Base-by-base conservation (phyloP, 2,329 filamentous ascomycete species). In the Microdochium trichocladiopsis region DNA sequence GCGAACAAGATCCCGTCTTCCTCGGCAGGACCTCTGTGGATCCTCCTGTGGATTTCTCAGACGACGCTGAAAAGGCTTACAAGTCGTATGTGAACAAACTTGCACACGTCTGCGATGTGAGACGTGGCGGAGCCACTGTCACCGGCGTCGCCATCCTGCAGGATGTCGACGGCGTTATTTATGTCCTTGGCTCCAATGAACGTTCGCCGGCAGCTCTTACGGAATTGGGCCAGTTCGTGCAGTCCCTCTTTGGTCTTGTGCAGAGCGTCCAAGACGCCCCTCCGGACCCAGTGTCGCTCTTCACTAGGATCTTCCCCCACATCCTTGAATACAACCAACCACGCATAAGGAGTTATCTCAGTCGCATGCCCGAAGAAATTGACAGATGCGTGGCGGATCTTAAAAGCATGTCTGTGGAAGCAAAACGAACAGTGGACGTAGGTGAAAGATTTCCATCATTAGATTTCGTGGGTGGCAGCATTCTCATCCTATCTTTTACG, bases 171-270 rank as follows among this genome's bases (percentile, higher is more conserved):
- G 53, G 50, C 9, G 53, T 66, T n/a, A 51, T 57, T 1, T 70
- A 69, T 25, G 51, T 61, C 5, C 59, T 70, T 52, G 65, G 58
- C 0, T 69, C 62, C 2, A 70, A 70, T 37, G 53, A 60, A 22
- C 50, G 58, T 6, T 54, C 25, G 5, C 2, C 2, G 0, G 2
- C 23, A 0, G 49, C 48, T 2, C 49, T 63, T 37, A 16, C 33
- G 33, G 33, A 37, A 8, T 16, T 37, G 33, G 33, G 6, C 14
- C 33, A 37, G 33, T 37, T 37, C 33, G 33, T 37, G 33, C 6
- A 37, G 6, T 37, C 33, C 6, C 33, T 37, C 33, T 37, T 37
- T 37, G 33, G 14, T 37, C 33, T 37, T 37, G 33, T 16, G 33
- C 33, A 37, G 14, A 37, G 33, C 33, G 33, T 16, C 33, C 33